A percentile compares a stretch with the other conserved stretches of the same genome.
Evolutionary conservation across 371 early-diverging fungal genomes (phyloP).

Genomic region (Cladochytrium tenue): DNA sequence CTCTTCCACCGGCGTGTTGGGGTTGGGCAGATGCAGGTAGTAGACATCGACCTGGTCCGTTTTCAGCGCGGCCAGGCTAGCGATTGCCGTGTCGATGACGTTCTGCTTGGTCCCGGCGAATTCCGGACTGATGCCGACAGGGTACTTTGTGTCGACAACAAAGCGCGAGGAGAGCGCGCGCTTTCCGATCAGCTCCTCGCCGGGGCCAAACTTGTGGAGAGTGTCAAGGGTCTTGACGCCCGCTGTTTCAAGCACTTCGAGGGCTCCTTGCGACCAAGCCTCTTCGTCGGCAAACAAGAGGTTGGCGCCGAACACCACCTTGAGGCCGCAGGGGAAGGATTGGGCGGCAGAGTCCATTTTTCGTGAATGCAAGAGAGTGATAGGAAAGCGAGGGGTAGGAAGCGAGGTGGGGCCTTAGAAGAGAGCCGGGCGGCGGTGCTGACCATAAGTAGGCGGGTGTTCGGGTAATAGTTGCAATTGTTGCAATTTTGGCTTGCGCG

Average conservation of each 20-base stretch:
- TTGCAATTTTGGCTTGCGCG: too few relatives aligned
- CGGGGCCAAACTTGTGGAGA: background rate
- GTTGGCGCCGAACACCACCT: conserved; percentile 8
- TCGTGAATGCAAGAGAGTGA: too few relatives aligned
- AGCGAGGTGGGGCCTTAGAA: too few relatives aligned
- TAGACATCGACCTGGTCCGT: conserved; percentile 54
- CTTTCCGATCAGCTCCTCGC: conserved; percentile 4
- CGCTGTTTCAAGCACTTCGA: conserved; percentile 4
- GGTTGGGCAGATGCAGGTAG: conserved; percentile 57
- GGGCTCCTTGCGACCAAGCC: background rate
- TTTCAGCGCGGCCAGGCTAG: too few relatives aligned
- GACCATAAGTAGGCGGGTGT: too few relatives aligned
- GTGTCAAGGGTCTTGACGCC: conserved; percentile 7
- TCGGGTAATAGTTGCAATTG: too few relatives aligned
- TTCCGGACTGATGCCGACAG: conserved; percentile 30
- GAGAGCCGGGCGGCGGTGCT: too few relatives aligned
- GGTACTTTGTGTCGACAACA: conserved; percentile 7
- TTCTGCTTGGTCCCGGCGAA: conserved; percentile 18
- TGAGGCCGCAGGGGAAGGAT: too few relatives aligned
- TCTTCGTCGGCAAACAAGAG: background rate
- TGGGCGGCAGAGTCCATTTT: too few relatives aligned
- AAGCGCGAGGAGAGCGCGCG: background rate
- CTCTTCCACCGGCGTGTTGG: conserved; percentile 45
- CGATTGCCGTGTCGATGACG: background rate
- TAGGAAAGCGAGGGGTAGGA: too few relatives aligned